phyloP scores from a whole-genome alignment of 306 rosid genomes.

The Styphnolobium japonicum region DNA sequence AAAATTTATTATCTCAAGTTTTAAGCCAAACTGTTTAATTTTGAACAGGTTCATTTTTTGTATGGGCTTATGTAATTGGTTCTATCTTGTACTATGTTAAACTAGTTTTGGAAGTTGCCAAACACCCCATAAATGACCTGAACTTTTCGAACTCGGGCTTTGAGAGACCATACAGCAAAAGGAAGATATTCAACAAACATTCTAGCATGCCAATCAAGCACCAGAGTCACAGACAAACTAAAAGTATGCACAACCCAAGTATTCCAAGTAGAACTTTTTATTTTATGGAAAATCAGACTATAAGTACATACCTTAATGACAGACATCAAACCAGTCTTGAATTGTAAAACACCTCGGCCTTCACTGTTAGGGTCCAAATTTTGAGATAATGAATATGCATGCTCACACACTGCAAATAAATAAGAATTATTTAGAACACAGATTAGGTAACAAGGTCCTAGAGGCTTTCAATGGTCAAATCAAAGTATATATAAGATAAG shows the following conservation, averaged over 20 bases:
- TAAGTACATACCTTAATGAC: constrained; percentile 73
- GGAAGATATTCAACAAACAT: neutral
- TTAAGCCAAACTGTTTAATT: too few species aligned
- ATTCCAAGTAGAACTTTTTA: neutral
- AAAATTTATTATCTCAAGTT: too few species aligned
- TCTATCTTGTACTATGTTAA: too few species aligned
- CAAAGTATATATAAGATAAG: neutral
- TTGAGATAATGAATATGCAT: constrained; percentile 89
- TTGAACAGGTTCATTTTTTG: too few species aligned
- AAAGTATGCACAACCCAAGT: constrained; percentile 5
- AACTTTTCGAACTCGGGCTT: neutral
- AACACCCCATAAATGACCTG: too few species aligned
- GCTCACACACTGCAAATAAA: constrained; percentile 80
- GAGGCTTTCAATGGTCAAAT: neutral
- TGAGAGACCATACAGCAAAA: constrained; percentile 1
- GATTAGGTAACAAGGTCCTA: neutral
- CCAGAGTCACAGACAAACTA: neutral
- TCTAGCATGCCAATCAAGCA: constrained; percentile 9
- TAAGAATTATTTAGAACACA: constrained; percentile 11
- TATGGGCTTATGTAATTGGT: too few species aligned
- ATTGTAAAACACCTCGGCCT: constrained; percentile 96
- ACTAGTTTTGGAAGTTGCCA: too few species aligned
- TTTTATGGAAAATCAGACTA: neutral
- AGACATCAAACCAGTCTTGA: constrained; percentile 96
- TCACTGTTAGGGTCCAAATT: constrained; percentile 94